These are phyloP conservation scores for Deuterostichococcus epilithicus DNA, from an alignment of 139 green algal species.

Conservation along the genomic window DNA sequence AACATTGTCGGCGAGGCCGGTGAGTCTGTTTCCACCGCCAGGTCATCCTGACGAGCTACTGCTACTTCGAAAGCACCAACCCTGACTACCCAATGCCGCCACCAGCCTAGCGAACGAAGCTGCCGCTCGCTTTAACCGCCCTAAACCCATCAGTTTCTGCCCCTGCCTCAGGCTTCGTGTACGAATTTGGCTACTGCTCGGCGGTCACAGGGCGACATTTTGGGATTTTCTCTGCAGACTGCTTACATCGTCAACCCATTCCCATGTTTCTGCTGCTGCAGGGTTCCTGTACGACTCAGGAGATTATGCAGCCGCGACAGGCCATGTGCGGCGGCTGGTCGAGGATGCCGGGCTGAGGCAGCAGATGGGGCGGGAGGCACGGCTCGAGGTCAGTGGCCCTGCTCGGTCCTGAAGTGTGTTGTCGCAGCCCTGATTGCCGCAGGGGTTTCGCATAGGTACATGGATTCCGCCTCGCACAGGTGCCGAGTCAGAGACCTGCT, in stretches of 20 bases:
- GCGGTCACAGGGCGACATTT: too few species aligned
- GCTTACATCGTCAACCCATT: not conserved
- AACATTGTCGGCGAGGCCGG: slow-evolving; percentile 26
- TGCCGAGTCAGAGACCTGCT: too few species aligned
- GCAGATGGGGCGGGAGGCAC: slow-evolving; percentile 18
- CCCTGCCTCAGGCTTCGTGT: too few species aligned
- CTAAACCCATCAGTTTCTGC: too few species aligned
- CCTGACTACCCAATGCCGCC: not conserved
- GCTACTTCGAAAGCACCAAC: not conserved
- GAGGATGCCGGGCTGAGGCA: slow-evolving; percentile 19
- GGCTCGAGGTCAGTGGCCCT: slow-evolving; percentile 13
- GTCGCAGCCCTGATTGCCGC: too few species aligned
- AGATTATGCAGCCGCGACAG: slow-evolving; percentile 37
- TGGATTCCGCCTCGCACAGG: too few species aligned
- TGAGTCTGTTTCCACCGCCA: not conserved
- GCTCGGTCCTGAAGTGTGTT: too few species aligned
- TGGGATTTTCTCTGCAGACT: not conserved
- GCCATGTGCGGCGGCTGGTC: slow-evolving; percentile 27
- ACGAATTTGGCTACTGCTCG: too few species aligned
- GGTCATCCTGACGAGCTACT: not conserved
- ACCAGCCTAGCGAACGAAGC: slow-evolving; percentile 1
- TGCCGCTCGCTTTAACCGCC: slow-evolving; percentile 1
- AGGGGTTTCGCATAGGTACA: too few species aligned
- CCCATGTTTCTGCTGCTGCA: slow-evolving; percentile 11
- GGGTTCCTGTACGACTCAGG: slow-evolving; percentile 65